Percentiles rank a stretch among this genome's conserved stretches.
phyloP scores from a whole-genome alignment of 495 filamentous ascomycete genomes.

The Polyplosphaeria fusca region DNA sequence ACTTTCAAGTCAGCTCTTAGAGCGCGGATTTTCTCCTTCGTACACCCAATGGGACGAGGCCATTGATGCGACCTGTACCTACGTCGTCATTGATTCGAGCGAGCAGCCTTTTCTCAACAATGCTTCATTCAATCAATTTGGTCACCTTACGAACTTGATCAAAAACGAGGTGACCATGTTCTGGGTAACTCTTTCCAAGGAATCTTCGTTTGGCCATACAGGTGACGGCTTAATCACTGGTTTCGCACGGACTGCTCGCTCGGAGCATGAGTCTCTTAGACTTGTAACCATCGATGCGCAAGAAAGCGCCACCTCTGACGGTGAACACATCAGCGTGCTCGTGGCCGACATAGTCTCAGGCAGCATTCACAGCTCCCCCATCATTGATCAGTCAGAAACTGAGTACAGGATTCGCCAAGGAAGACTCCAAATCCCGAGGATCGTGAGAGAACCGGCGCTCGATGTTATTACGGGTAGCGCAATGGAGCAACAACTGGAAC shows the following conservation, averaged over 20 bases:
- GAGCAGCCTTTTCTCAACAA: neutral
- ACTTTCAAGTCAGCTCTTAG: neutral
- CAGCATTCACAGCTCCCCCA: neutral
- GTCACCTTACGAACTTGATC: neutral
- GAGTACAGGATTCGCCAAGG: neutral
- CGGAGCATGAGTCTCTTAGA: constrained; percentile 9
- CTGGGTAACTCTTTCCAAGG: neutral
- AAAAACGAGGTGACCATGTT: neutral
- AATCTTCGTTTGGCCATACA: neutral
- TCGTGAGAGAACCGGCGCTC: neutral
- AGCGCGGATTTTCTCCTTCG: neutral
- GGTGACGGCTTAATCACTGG: constrained; percentile 1
- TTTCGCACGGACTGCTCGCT: neutral
- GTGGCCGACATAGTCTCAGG: neutral
- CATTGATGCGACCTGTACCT: neutral
- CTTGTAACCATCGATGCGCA: constrained; percentile 24
- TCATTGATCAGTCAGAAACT: neutral
- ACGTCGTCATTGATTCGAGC: neutral
- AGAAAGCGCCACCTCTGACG: constrained; percentile 27
- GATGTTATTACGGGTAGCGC: neutral
- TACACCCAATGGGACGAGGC: neutral
- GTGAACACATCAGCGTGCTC: neutral
- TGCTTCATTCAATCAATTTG: neutral
- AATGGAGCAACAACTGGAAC: neutral
- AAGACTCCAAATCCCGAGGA: neutral